Evolutionary conservation across 2,329 filamentous ascomycete genomes (phyloP), one percentile per base, ranked within the genome.

Genomic region (Dactylellina drechsleri): DNA sequence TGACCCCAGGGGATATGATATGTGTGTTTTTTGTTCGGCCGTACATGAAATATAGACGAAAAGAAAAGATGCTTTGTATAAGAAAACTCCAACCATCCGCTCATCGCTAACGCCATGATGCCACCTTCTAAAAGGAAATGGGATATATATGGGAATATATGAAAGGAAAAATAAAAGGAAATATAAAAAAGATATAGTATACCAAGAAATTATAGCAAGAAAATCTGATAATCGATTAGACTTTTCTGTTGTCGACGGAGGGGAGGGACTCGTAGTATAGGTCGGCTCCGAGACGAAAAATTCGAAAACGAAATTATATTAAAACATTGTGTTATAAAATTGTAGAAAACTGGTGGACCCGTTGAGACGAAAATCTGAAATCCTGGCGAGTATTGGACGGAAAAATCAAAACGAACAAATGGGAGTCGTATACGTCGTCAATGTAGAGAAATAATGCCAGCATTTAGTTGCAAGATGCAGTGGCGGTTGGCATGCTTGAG

Each of bases 51-150:
- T 36, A 36, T 36, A 36, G 31, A 36, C 31, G 43, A 47, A 47
- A 47, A 47, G 13, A 47, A 18, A n/a, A 64, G 54, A 75, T 68
- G 64, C 71, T 68, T 60, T 61, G 67, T 59, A 72, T 56, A 68
- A 64, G 76, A 71, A 67, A 75, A 75, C 71, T 75, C 71, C 71
- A 75, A 68, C 71, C 71, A 65, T 74, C 71, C 71, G 64, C 71
- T 75, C 71, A 75, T 75, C 64, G 71, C 64, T 75, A 70, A 77
- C 66, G 59, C 59, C 65, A 74, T 73, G 70, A 71, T 66, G 64
- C 65, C 64, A 74, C 65, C 64, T 76, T 70, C 61, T 76, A 76
- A 53, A 52, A 66, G 74, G 70, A 60, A 45, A 47, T 31, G n/a
- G 6, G 31, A 36, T 36, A 36, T 36, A 36, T 36, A 36, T 36